Conservation (phyloP, 2,329 filamentous ascomycete species). For the Clarireedia sp. region DNA sequence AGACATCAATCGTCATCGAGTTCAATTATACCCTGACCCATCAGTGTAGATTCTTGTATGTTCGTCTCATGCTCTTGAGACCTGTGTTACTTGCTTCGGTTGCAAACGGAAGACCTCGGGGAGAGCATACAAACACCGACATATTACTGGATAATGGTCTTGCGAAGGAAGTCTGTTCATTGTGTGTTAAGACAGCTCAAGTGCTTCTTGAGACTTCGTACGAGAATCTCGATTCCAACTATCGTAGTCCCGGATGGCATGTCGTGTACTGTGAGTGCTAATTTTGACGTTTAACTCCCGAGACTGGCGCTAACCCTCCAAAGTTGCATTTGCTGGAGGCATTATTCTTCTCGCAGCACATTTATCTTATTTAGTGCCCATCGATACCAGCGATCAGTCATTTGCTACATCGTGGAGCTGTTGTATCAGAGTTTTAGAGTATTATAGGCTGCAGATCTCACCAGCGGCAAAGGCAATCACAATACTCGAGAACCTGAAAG, state of each 20-base stretch:
- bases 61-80: slow-evolving; percentile 2
- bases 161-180: slow-evolving; percentile 8
- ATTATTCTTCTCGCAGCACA: slow-evolving; percentile 11
- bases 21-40: not conserved
- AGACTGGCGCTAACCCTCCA: not conserved
- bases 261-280: slow-evolving; percentile 16
- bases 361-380: slow-evolving; percentile 3
- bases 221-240: slow-evolving; percentile 6
- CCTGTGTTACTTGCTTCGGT: not conserved
- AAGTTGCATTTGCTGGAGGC: slow-evolving; percentile 15
- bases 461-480: not conserved
- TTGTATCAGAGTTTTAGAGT: slow-evolving; percentile 1
- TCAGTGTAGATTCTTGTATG: not conserved
- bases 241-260: slow-evolving; percentile 17
- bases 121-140: not conserved
- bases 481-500: not conserved
- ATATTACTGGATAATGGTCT: not conserved
- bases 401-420: slow-evolving; percentile 4
- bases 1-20: not conserved
- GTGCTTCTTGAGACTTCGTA: slow-evolving; percentile 9
- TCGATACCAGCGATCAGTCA: not conserved
- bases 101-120: not conserved
- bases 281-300: not conserved
- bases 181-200: slow-evolving; percentile 16
- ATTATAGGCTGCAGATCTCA: slow-evolving; percentile 1